Conservation (phyloP, 106 monocot species). For the Apostasia shenzhenica region DNA sequence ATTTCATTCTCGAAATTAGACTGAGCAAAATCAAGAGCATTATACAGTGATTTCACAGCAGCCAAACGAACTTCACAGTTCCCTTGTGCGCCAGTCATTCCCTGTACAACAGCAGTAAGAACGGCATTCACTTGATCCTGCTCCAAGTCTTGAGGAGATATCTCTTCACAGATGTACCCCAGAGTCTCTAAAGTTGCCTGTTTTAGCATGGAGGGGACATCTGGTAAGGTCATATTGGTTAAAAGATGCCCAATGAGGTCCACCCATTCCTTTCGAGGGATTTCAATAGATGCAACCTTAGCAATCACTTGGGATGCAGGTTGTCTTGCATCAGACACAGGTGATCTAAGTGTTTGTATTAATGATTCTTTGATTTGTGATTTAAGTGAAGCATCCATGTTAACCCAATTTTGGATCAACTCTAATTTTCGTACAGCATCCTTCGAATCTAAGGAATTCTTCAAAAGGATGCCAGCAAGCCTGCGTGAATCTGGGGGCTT, state of each 20-base stretch:
- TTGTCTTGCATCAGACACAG: constrained; percentile 50
- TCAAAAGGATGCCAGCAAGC: constrained; percentile 78
- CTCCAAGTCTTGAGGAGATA: constrained; percentile 59
- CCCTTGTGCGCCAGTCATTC: constrained; percentile 51
- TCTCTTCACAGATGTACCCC: constrained; percentile 78
- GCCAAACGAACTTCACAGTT: constrained; percentile 65
- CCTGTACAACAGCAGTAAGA: constrained; percentile 86
- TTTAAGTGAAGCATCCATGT: constrained; percentile 40
- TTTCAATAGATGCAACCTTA: constrained; percentile 78
- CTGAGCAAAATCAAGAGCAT: constrained; percentile 83
- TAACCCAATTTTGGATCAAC: constrained; percentile 50
- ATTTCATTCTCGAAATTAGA: constrained; percentile 75
- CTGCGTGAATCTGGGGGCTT: constrained; percentile 64
- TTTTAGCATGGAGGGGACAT: constrained; percentile 32
- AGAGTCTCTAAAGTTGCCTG: constrained; percentile 73
- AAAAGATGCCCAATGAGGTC: constrained; percentile 52
- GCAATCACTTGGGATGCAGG: constrained; percentile 80
- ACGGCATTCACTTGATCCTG: constrained; percentile 77
- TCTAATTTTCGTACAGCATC: constrained; percentile 45
- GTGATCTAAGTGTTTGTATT: constrained; percentile 49
- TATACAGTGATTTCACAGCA: constrained; percentile 62
- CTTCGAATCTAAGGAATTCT: constrained; percentile 77
- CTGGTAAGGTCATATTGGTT: constrained; percentile 45
- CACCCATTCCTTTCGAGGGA: constrained; percentile 60
- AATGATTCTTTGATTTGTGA: constrained; percentile 55